Evolutionary conservation across 2,329 filamentous ascomycete genomes (phyloP).

Genomic region (Anthostomella pinea): DNA sequence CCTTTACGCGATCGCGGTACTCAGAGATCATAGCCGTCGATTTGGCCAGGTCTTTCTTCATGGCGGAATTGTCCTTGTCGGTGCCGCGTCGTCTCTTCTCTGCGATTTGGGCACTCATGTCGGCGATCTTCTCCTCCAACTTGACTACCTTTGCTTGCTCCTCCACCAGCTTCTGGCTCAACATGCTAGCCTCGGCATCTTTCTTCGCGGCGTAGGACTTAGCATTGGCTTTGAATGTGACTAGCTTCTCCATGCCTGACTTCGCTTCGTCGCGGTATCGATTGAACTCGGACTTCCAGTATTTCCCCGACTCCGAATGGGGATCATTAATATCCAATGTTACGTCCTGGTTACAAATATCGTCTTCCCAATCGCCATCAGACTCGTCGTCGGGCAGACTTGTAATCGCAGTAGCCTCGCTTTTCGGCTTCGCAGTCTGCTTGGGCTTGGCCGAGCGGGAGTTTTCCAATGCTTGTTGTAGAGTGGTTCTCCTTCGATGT

Average conservation of each 20-base stretch:
- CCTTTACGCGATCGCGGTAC: slow-evolving; percentile 58
- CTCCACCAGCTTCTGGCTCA: slow-evolving; percentile 63
- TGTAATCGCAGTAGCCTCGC: slow-evolving; percentile 13
- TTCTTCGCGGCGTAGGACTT: slow-evolving; percentile 78
- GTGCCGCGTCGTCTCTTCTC: slow-evolving; percentile 35
- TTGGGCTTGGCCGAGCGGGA: slow-evolving; percentile 24
- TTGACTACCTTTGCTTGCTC: slow-evolving; percentile 63
- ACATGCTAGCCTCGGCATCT: slow-evolving; percentile 65
- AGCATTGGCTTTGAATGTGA: slow-evolving; percentile 75
- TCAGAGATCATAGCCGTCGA: slow-evolving; percentile 57
- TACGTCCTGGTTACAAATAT: slow-evolving; percentile 55
- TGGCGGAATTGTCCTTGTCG: slow-evolving; percentile 43
- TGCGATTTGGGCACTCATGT: slow-evolving; percentile 57
- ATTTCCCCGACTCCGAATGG: slow-evolving; percentile 70
- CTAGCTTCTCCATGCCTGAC: slow-evolving; percentile 71
- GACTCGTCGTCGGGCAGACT: slow-evolving; percentile 15
- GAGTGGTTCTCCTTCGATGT: slow-evolving; percentile 23
- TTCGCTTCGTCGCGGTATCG: slow-evolving; percentile 70
- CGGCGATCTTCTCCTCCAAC: slow-evolving; percentile 61
- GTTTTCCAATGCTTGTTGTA: slow-evolving; percentile 30
- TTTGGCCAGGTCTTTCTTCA: slow-evolving; percentile 53
- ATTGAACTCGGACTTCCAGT: slow-evolving; percentile 78
- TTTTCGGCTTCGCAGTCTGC: slow-evolving; percentile 16
- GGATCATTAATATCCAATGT: slow-evolving; percentile 72
- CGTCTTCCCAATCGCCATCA: slow-evolving; percentile 54